Evolutionary conservation across 768 basidiomycete genomes (phyloP).

Genomic region (Russula earlei): DNA sequence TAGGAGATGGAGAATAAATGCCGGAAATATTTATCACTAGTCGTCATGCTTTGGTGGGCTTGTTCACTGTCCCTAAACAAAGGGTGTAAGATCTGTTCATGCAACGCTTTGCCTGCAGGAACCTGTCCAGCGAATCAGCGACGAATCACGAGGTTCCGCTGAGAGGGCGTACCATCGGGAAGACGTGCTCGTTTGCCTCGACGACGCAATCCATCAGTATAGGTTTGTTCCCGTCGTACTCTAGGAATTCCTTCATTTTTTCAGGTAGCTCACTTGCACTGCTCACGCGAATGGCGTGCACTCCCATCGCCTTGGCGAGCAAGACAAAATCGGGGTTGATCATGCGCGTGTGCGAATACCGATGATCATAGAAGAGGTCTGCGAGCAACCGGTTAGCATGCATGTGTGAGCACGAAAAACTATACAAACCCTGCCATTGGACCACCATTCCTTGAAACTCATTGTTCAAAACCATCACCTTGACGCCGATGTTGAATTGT

Average conservation of each 20-base stretch:
- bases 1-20: not conserved
- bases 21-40: not conserved
- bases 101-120: conserved; percentile 87
- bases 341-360: conserved; percentile 97
- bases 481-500: conserved; percentile 88
- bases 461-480: conserved; percentile 88
- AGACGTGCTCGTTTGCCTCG: conserved; percentile 77
- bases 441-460: conserved; percentile 99
- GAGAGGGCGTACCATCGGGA: conserved; percentile 63
- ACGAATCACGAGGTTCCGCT: conserved; percentile 14
- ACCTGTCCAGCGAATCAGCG: conserved; percentile 39
- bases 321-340: conserved; percentile 90
- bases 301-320: conserved; percentile 84
- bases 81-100: conserved; percentile 82
- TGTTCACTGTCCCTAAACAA: conserved; percentile 6
- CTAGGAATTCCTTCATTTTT: conserved; percentile 98
- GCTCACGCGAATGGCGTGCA: conserved; percentile 78
- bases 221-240: conserved; percentile 81
- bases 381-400: not conserved
- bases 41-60: conserved; percentile 3
- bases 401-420: not conserved
- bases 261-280: conserved; percentile 68
- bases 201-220: conserved; percentile 88
- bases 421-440: conserved; percentile 86
- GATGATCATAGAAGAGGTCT: conserved; percentile 92